Conservation (phyloP, 2,329 filamentous ascomycete genomes). For the Microascus cirrosus region DNA sequence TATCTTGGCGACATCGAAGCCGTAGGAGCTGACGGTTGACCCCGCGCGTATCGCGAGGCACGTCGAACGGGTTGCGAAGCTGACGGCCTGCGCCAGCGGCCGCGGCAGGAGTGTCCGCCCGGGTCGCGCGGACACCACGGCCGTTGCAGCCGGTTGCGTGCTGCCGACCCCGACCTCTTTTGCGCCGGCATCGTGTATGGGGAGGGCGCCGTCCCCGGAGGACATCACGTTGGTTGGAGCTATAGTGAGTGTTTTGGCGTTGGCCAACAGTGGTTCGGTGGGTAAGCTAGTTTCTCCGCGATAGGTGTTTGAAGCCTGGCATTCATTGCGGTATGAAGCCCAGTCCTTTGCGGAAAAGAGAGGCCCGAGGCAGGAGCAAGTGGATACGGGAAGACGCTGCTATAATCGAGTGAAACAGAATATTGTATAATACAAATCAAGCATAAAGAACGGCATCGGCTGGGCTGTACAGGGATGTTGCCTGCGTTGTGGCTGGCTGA, state of each 20-base stretch:
- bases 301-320: background rate
- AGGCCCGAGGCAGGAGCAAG: too few species aligned
- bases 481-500: too few species aligned
- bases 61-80: conserved; percentile 48
- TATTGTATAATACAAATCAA: too few species aligned
- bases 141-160: background rate
- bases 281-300: background rate
- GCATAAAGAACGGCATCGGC: too few species aligned
- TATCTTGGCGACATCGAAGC: conserved; percentile 40
- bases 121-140: background rate
- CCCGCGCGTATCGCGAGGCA: conserved; percentile 43
- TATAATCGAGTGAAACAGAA: too few species aligned
- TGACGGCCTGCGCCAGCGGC: conserved; percentile 46
- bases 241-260: background rate
- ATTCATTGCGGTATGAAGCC: too few species aligned
- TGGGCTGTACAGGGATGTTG: too few species aligned
- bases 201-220: background rate
- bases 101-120: conserved; percentile 43
- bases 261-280: background rate
- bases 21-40: conserved; percentile 37
- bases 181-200: background rate
- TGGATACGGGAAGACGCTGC: too few species aligned
- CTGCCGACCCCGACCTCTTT: background rate
- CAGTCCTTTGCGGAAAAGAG: too few species aligned
- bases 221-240: background rate